These are phyloP conservation scores for Ogataea thermomethanolica DNA, from an alignment of 805 yeast species.

Conservation along the genomic window DNA sequence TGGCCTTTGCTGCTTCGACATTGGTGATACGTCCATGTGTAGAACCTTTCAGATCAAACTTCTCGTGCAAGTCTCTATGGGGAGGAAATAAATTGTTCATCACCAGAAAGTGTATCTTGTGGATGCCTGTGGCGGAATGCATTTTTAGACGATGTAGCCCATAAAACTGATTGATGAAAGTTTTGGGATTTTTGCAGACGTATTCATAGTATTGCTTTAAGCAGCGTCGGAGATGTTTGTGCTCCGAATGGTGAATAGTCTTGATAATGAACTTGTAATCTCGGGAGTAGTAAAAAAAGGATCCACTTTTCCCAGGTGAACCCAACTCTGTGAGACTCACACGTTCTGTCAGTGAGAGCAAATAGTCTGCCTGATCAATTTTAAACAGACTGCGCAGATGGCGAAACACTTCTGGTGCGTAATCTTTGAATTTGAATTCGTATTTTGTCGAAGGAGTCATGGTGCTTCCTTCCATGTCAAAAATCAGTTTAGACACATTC, in stretches of 20 bases:
- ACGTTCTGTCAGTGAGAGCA: slow-evolving; percentile 87
- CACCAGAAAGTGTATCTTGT: slow-evolving; percentile 87
- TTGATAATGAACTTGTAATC: slow-evolving; percentile 94
- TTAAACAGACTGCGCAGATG: slow-evolving; percentile 78
- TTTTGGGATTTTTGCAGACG: slow-evolving; percentile 79
- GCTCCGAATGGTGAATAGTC: slow-evolving; percentile 92
- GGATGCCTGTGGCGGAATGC: slow-evolving; percentile 54
- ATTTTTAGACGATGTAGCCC: slow-evolving; percentile 92
- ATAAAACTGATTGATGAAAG: slow-evolving; percentile 90
- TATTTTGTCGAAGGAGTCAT: slow-evolving; percentile 90
- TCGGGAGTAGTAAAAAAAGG: slow-evolving; percentile 90
- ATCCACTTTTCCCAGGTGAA: slow-evolving; percentile 96
- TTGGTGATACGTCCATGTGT: slow-evolving; percentile 71
- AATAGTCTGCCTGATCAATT: slow-evolving; percentile 92
- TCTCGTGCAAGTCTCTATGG: slow-evolving; percentile 75
- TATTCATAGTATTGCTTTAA: slow-evolving; percentile 76
- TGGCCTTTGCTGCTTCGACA: slow-evolving; percentile 30
- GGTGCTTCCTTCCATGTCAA: slow-evolving; percentile 83
- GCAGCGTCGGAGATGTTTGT: slow-evolving; percentile 70
- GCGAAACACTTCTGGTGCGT: slow-evolving; percentile 90
- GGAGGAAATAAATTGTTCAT: slow-evolving; percentile 98
- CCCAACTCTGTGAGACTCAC: slow-evolving; percentile 88
- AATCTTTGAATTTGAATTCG: slow-evolving; percentile 95
- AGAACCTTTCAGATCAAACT: slow-evolving; percentile 92
- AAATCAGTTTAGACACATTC: slow-evolving; percentile 73